Base-by-base conservation (phyloP, 2,329 filamentous ascomycete species). In the Chrysoporthe cubensis region DNA sequence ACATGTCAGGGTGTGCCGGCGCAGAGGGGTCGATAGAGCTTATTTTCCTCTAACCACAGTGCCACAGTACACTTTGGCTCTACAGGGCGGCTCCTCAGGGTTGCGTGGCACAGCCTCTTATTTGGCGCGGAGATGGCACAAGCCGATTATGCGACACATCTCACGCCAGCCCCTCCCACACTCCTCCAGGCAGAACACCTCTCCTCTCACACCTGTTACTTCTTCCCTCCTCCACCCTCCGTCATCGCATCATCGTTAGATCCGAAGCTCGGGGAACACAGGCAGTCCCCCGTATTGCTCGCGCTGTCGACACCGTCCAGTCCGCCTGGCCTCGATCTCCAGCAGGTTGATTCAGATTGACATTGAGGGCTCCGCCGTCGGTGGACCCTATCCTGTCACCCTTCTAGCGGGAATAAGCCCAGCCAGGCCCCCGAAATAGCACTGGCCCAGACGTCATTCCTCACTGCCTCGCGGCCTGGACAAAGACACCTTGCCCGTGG, bases 401-500 rank as follows among this genome's bases (percentile, higher is more conserved):
- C 26, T 26, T 26, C 32, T 57, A 57, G 54, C 54, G 54, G 54
- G 32, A 40, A 40, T 57, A 40, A 57, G 65, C 59, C 60, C 65
- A 57, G 48, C 46, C 56, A 57, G 26, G 16, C 32, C 54, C 40
- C 42, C 42, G 42, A 14, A 60, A 44, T 34, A 40, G 42, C 57
- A 60, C 14, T 8, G 13, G 18, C 57, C 57, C 57, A 7, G 40
- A 61, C 59, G 59, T 61, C 59, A 61, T 61, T 54, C 57, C 57
- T 68, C 66, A 66, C 48, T 40, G 48, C 50, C 21, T 48, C 6
- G n/a, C 66, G 32, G 44, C 43, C 52, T 37, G 6, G 14, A 57
- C 52, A 40, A 6, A 57, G 34, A 16, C 4, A 14, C 44, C 44
- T 26, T 26, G 26, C 26, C 26, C 26, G 26, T 26, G 26, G 26